Evolutionary conservation across 495 filamentous ascomycete genomes (phyloP), one percentile per base, ranked within the genome.

Genomic region (Acidomyces sp.): DNA sequence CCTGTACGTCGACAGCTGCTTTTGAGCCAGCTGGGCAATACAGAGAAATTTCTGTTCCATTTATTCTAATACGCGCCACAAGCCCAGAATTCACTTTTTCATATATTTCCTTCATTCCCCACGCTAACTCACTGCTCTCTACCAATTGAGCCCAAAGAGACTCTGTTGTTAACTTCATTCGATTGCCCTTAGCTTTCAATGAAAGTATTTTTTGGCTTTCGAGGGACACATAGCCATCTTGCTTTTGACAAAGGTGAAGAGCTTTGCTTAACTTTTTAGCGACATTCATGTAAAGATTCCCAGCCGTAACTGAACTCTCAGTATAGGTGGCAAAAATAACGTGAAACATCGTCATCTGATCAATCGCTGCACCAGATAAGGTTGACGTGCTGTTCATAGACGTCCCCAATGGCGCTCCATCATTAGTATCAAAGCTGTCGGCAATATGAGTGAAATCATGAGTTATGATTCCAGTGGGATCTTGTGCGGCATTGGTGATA

Each of bases 311-410:
- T 6, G 33, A 32, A 21, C 29, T 82, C 61, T 34, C 78, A 2
- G 83, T 79, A 52, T 82, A 78, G 34, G 94, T 62, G 24, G 93
- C 81, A 61, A 95, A 96, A 11, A 94, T 84, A 24, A 95, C 74
- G 62, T 96, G 86, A 58, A 97, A 97, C 86, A 95, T 94, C 17
- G 75, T 85, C 82, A 97, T 87, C 30, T 66, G 37, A 67, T 67
- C 39, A 60, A 53, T 39, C 53, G 20, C 58, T 56, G 23, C 11
- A 11, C 20, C 43, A 10, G 48, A 47, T 6, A 54, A 51, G 49
- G 66, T 63, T 24, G 54, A 51, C 26, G 47, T 54, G 25, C 55
- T 54, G 3, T 45, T 44, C 32, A 54, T 49, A 25, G 57, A 59
- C 11, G 36, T 42, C 13, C 47, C 55, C 7, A 61, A 23, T 21